A percentile compares a stretch with the other conserved stretches of the same genome.
These are phyloP conservation scores for Russula griseocarnosa DNA, from an alignment of 768 basidiomycete genomes.

Conservation along the genomic window DNA sequence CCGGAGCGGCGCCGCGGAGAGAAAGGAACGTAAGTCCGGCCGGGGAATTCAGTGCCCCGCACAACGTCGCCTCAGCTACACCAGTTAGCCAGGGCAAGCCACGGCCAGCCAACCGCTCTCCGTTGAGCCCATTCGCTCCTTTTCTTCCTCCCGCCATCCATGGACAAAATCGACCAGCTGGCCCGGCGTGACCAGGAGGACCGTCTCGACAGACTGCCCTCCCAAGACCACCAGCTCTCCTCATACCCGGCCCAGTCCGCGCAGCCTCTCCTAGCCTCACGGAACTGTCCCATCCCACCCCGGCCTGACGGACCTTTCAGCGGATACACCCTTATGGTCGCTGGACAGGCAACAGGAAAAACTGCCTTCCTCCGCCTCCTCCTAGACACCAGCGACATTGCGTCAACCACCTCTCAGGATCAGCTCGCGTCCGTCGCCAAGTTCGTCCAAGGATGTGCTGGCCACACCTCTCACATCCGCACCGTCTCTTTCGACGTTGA, in stretches of 20 bases:
- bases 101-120: conserved; percentile 56
- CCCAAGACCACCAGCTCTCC: conserved; percentile 31
- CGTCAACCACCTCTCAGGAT: conserved; percentile 58
- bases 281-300: conserved; percentile 32
- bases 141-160: conserved; percentile 48
- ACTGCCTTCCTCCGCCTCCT: conserved; percentile 83
- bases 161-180: conserved; percentile 57
- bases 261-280: conserved; percentile 30
- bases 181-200: conserved; percentile 45
- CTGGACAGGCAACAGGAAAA: conserved; percentile 80
- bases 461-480: conserved; percentile 69
- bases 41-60: conserved; percentile 29
- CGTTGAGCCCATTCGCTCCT: conserved; percentile 30
- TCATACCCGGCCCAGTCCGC: conserved; percentile 31
- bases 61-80: conserved; percentile 18
- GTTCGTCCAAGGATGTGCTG: conserved; percentile 71
- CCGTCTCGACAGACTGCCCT: conserved; percentile 28
- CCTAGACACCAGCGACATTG: conserved; percentile 72
- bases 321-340: conserved; percentile 71
- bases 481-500: conserved; percentile 69
- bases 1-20: conserved; percentile 29
- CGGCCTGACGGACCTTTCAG: conserved; percentile 37
- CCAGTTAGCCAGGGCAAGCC: conserved; percentile 31
- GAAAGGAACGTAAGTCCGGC: conserved; percentile 29
- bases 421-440: conserved; percentile 78